Percentiles rank a stretch among this genome's conserved stretches.
Conservation (phyloP, 78 protist species). For the Paulinella micropora region DNA sequence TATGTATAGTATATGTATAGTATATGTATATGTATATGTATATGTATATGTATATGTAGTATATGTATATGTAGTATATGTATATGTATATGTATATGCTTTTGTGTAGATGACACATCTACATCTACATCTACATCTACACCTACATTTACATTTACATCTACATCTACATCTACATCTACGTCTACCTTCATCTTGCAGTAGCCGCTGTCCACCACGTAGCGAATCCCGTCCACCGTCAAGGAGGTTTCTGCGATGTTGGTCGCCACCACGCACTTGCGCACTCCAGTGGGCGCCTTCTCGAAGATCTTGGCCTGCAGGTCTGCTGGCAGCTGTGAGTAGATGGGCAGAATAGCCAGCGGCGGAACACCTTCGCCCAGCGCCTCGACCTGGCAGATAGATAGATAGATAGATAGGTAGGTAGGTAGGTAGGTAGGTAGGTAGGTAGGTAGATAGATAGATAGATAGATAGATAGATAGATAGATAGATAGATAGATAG, state of each 20-base stretch:
- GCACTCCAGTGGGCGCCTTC: constrained; percentile 41
- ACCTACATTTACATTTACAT: too few relatives aligned
- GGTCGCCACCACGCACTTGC: constrained; percentile 89
- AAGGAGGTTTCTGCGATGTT: constrained; percentile 96
- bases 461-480: not conserved
- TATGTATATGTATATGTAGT: too few relatives aligned
- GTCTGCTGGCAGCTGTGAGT: constrained; percentile 86
- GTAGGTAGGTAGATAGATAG: not conserved
- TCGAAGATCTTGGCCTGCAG: constrained; percentile 78
- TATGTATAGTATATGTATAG: too few relatives aligned
- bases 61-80: too few relatives aligned
- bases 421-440: not conserved
- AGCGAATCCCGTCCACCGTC: constrained; percentile 89
- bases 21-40: too few relatives aligned
- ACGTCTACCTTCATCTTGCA: constrained; percentile 12
- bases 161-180: too few relatives aligned
- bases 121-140: too few relatives aligned
- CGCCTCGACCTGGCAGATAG: not conserved
- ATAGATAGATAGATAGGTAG: not conserved
- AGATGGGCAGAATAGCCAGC: constrained; percentile 71
- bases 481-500: not conserved
- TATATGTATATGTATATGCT: too few relatives aligned
- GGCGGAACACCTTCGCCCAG: constrained; percentile 33
- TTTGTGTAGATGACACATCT: too few relatives aligned
- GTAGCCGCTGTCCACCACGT: constrained; percentile 78